Conservation (phyloP, 192 early-diverging fungal species). For the Chytriomyces hyalinus region DNA sequence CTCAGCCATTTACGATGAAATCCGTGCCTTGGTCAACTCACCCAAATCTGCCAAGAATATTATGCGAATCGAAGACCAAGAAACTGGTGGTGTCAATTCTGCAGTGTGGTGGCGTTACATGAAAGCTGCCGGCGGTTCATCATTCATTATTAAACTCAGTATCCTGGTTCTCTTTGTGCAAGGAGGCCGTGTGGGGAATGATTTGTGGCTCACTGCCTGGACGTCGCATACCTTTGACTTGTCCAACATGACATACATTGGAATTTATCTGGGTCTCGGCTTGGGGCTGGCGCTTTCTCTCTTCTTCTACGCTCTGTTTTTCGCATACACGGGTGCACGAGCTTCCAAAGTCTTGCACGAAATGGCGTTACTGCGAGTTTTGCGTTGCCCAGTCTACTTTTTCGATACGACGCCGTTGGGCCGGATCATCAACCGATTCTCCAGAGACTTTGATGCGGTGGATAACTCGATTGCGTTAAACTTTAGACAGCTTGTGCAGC, state of each 20-base stretch:
- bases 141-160: conserved; percentile 50
- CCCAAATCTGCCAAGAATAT: conserved; percentile 52
- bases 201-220: conserved; percentile 72
- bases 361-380: conserved; percentile 63
- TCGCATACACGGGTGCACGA: conserved; percentile 59
- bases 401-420: conserved; percentile 73
- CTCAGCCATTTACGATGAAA: background rate
- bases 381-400: conserved; percentile 78
- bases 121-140: conserved; percentile 60
- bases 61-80: conserved; percentile 82
- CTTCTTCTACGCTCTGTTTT: conserved; percentile 61
- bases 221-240: conserved; percentile 42
- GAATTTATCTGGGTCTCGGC: conserved; percentile 69
- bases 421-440: conserved; percentile 61
- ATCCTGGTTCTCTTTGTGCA: conserved; percentile 60
- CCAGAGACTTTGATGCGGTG: conserved; percentile 66
- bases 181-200: conserved; percentile 62
- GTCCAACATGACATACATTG: conserved; percentile 58
- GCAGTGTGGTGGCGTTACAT: conserved; percentile 80
- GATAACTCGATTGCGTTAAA: conserved; percentile 66
- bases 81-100: conserved; percentile 74
- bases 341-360: conserved; percentile 74
- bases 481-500: conserved; percentile 58
- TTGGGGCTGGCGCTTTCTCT: conserved; percentile 61
- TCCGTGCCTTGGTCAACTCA: conserved; percentile 16